Percentiles rank a stretch among this genome's conserved stretches.
Conservation (phyloP, 169 alveolate genomes). For the Eimeria zaria region DNA sequence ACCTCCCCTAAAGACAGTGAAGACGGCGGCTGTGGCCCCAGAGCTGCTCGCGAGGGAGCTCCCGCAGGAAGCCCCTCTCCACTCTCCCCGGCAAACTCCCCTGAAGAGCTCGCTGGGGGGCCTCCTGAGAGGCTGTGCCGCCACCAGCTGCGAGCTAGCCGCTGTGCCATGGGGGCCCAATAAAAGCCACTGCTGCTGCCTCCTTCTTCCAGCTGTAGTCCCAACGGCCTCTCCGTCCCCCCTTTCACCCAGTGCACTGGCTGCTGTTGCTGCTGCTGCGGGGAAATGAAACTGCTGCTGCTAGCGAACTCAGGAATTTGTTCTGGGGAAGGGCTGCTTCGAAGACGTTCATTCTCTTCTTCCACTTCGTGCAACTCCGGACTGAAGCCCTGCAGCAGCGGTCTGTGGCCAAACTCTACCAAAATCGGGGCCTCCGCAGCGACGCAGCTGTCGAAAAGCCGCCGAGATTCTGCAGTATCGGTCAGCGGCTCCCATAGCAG, state of each 20-base stretch:
- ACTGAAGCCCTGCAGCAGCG: neutral
- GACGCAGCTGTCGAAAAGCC: neutral
- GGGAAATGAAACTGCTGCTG: neutral
- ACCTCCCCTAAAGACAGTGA: neutral
- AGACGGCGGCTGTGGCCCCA: neutral
- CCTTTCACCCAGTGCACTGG: neutral
- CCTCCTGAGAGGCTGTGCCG: neutral
- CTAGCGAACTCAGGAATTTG: constrained; percentile 20
- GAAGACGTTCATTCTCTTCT: neutral
- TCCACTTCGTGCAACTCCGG: constrained; percentile 5
- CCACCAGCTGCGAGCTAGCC: constrained; percentile 53
- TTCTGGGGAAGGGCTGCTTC: neutral
- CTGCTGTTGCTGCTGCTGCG: neutral
- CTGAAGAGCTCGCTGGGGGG: neutral
- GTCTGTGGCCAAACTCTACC: neutral
- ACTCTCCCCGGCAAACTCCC: neutral
- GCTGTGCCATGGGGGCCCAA: neutral
- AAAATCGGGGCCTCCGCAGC: constrained; percentile 31
- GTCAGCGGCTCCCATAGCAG: constrained; percentile 42
- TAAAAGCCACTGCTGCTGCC: neutral
- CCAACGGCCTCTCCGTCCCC: neutral
- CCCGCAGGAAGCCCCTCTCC: neutral
- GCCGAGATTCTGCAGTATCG: neutral
- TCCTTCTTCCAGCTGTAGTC: neutral
- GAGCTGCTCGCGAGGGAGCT: neutral